Conservation (phyloP, 129 eudicot species). For the Scalesia atractyloides region DNA sequence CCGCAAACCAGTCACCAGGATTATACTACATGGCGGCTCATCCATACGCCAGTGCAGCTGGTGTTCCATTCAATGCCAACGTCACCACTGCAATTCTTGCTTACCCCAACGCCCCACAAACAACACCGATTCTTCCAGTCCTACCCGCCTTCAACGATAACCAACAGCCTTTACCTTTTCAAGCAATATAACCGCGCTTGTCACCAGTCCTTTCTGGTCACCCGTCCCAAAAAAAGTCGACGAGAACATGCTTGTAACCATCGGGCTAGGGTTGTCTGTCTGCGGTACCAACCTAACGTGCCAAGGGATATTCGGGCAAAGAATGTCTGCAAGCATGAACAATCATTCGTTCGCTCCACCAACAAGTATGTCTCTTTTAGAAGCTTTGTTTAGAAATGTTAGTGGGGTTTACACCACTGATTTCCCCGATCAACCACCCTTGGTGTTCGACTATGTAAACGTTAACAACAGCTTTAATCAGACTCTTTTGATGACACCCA, state of each 20-base stretch:
- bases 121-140: slow-evolving; percentile 48
- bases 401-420: slow-evolving; percentile 61
- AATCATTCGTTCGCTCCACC: slow-evolving; percentile 62
- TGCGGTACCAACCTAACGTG: slow-evolving; percentile 49
- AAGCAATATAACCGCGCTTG: slow-evolving; percentile 56
- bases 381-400: slow-evolving; percentile 48
- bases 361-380: slow-evolving; percentile 44
- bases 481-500: slow-evolving; percentile 39
- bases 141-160: slow-evolving; percentile 64
- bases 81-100: slow-evolving; percentile 60
- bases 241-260: slow-evolving; percentile 58
- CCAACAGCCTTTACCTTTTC: slow-evolving; percentile 46
- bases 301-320: slow-evolving; percentile 44
- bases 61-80: slow-evolving; percentile 38
- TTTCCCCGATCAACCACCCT: slow-evolving; percentile 57
- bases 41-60: slow-evolving; percentile 46
- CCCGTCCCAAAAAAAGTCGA: slow-evolving; percentile 50
- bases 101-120: slow-evolving; percentile 30
- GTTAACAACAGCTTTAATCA: slow-evolving; percentile 35
- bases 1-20: slow-evolving; percentile 55
- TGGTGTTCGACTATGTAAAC: slow-evolving; percentile 58
- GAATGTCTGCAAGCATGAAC: slow-evolving; percentile 73
- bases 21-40: slow-evolving; percentile 74
- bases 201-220: slow-evolving; percentile 50
- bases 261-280: slow-evolving; percentile 55